phyloP scores from a whole-genome alignment of 2,329 filamentous ascomycete species.

The Paraphoma sp. region DNA sequence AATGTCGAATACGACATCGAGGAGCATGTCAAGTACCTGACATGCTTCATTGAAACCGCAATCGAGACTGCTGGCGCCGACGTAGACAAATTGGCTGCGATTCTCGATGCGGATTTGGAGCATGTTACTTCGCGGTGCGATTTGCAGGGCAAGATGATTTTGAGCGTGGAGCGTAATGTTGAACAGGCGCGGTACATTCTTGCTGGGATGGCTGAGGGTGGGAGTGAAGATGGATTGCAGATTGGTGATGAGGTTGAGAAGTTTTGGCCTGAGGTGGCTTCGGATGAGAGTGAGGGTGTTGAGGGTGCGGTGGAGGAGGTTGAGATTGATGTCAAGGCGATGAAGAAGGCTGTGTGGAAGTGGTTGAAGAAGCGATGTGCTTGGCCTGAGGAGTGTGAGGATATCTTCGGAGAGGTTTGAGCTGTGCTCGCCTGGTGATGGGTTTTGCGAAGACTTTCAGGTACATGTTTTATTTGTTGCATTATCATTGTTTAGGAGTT shows the following conservation, averaged over 20 bases:
- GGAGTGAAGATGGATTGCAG: too few relatives aligned
- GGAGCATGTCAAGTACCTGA: not conserved
- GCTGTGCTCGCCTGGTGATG: not conserved
- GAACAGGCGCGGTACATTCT: too few relatives aligned
- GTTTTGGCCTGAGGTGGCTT: not conserved
- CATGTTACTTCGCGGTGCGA: too few relatives aligned
- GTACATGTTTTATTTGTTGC: too few relatives aligned
- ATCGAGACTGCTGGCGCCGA: too few relatives aligned
- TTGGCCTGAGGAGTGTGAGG: not conserved
- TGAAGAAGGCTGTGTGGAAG: not conserved
- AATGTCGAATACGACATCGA: not conserved
- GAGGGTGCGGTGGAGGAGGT: constrained; percentile 1
- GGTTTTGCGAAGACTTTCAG: not conserved
- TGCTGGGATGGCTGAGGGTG: too few relatives aligned
- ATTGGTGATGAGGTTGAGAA: too few relatives aligned
- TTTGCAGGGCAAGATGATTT: too few relatives aligned
- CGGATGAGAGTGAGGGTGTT: not conserved
- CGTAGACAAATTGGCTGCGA: too few relatives aligned
- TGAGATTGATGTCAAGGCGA: not conserved
- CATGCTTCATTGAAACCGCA: too few relatives aligned
- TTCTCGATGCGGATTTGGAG: too few relatives aligned
- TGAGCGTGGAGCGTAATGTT: too few relatives aligned
- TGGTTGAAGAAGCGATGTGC: not conserved
- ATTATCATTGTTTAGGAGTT: not conserved
- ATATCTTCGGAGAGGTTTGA: not conserved